phyloP scores from a whole-genome alignment of 306 rosid species.

The Quercus wislizeni region DNA sequence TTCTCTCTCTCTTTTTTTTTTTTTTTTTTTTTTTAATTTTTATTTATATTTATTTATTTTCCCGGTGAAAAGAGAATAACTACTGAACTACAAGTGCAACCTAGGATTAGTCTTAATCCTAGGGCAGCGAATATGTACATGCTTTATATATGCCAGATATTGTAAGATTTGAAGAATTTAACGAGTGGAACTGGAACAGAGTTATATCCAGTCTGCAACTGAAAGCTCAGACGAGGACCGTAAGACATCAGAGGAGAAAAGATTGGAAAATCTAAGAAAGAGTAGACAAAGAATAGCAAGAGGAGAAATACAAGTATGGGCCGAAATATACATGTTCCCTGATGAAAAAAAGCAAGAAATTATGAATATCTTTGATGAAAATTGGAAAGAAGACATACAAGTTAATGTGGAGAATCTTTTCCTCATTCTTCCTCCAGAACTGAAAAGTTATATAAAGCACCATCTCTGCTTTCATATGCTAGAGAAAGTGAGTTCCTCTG shows the following conservation, averaged over 20 bases:
- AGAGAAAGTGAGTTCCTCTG: conserved; percentile 56
- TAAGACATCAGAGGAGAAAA: conserved; percentile 60
- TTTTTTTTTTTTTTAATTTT: accelerated
- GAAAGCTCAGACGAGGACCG: not conserved
- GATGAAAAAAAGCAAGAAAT: conserved; percentile 67
- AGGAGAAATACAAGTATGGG: conserved; percentile 26
- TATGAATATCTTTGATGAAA: conserved; percentile 77
- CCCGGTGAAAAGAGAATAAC: too few relatives aligned
- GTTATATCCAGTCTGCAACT: too few relatives aligned
- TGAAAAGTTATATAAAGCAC: conserved; percentile 60
- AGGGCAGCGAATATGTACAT: too few relatives aligned
- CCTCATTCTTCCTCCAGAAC: conserved; percentile 69
- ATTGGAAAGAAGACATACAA: conserved; percentile 86
- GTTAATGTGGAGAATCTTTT: conserved; percentile 75
- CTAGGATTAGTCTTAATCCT: too few relatives aligned
- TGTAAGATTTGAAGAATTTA: too few relatives aligned
- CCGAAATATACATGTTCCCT: conserved; percentile 75
- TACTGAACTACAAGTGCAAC: too few relatives aligned
- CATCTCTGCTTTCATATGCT: conserved; percentile 87
- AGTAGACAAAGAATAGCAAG: too few relatives aligned
- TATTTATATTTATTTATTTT: too few relatives aligned
- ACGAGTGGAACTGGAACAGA: too few relatives aligned
- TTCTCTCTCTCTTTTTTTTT: too few relatives aligned
- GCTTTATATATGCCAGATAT: too few relatives aligned
- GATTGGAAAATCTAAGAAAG: conserved; percentile 41